These are phyloP conservation scores for Pittosporum tobira DNA, from an alignment of 129 eudicot genomes.

Conservation along the genomic window DNA sequence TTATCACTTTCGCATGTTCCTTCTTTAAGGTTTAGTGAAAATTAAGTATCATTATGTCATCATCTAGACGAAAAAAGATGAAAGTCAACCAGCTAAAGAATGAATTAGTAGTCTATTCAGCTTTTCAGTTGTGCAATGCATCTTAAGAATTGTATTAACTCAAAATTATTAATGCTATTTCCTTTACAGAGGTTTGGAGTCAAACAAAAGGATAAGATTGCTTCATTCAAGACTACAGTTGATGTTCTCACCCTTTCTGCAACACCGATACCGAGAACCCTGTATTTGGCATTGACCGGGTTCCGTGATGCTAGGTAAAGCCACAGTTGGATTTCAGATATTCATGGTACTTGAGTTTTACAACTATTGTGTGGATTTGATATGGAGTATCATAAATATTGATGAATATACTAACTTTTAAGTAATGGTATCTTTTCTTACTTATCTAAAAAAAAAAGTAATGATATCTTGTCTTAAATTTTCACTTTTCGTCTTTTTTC, in stretches of 20 bases:
- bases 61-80: background rate
- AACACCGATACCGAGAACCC: conserved; percentile 98
- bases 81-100: too few species aligned
- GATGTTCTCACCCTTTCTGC: conserved; percentile 99
- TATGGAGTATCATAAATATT: too few species aligned
- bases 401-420: too few species aligned
- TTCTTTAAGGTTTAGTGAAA: background rate
- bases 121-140: too few species aligned
- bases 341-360: background rate
- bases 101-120: background rate
- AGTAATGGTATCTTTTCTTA: too few species aligned
- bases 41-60: background rate
- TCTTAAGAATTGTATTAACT: too few species aligned
- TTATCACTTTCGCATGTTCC: background rate
- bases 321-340: background rate
- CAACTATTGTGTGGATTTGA: background rate
- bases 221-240: conserved; percentile 84
- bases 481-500: conserved; percentile 6
- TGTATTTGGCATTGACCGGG: conserved; percentile 91
- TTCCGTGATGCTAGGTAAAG: conserved; percentile 97
- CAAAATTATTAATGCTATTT: too few species aligned
- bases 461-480: background rate
- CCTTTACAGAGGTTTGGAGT: conserved; percentile 90
- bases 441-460: too few species aligned
- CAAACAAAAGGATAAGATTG: conserved; percentile 96